Conservation (phyloP, 2,329 filamentous ascomycete genomes). For the Penicillium nordicum region DNA sequence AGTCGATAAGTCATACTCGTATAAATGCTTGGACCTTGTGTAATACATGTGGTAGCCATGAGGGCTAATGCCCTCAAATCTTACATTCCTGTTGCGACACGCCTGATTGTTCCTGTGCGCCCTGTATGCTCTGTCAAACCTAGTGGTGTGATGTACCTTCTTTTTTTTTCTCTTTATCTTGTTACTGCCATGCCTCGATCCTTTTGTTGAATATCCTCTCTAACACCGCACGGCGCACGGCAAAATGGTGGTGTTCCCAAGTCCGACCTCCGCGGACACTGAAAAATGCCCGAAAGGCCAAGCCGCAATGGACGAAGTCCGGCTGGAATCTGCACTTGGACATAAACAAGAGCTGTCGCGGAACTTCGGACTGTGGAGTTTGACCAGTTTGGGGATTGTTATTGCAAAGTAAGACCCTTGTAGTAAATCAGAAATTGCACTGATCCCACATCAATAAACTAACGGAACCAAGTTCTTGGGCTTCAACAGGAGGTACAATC, state of each 20-base stretch:
- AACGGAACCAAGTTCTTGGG: constrained; percentile 51
- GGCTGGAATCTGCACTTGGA: constrained; percentile 39
- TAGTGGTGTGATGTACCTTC: constrained; percentile 6
- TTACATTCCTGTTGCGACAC: constrained; percentile 13
- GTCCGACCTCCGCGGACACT: constrained; percentile 1
- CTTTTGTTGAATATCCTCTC: not conserved
- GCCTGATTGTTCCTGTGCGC: constrained; percentile 4
- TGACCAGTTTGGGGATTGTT: constrained; percentile 56
- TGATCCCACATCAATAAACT: not conserved
- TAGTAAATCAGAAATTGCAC: not conserved
- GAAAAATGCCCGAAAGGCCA: constrained; percentile 8
- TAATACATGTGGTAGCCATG: constrained; percentile 26
- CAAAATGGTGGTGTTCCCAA: constrained; percentile 10
- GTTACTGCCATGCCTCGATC: not conserved
- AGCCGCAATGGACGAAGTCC: constrained; percentile 21
- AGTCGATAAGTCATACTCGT: constrained; percentile 3
- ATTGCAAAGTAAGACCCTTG: constrained; percentile 40
- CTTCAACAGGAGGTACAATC: constrained; percentile 56
- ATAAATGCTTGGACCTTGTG: constrained; percentile 2
- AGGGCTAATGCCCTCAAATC: constrained; percentile 20
- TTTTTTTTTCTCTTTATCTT: not conserved
- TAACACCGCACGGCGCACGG: not conserved
- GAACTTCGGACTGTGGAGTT: constrained; percentile 55
- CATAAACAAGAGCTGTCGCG: constrained; percentile 58
- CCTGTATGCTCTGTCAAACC: constrained; percentile 3